Base-by-base conservation (phyloP, 2,329 filamentous ascomycete species). In the Magnaporthiopsis incrustans region DNA sequence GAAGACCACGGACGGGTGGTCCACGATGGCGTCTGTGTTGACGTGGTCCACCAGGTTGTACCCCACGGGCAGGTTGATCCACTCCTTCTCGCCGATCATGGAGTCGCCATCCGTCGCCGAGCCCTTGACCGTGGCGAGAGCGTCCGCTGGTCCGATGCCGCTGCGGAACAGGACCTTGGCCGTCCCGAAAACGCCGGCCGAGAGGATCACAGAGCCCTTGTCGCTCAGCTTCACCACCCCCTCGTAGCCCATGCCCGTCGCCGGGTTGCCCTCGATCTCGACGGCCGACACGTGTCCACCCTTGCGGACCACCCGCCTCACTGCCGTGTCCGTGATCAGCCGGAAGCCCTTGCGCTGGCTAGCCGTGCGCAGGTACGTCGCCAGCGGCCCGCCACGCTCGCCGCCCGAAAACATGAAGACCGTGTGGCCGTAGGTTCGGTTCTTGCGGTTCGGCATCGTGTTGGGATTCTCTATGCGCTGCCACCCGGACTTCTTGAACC, bases 141-240 rank as follows among this genome's bases (percentile, higher is more conserved):
- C 77, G 77, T 85, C 80, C 76, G 76, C 73, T 27, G 86, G 87
- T 5, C 88, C 89, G 67, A 89, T 91, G 68, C 89, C 79, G 61
- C 85, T 88, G 70, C 87, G 81, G 74, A 90, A 79, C 2, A 91
- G 80, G 60, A 92, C 77, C 74, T 89, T 89, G 18, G 87, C 79
- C 2, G 86, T 86, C n/a, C 87, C 87, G 67, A 91, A 89, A 1
- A 88, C 78, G 60, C 89, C 89, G 1, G 87, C 84, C 25, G 89
- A 83, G 38, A 91, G 76, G 68, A 91, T 83, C 59, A 91, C 87
- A 62, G 86, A 83, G 15, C 89, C 89, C 22, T 81, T 83, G 56
- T 76, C 73, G 27, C 86, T 85, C 64, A 90, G 75, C 8, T 85
- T 85, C 67, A 90, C 79, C 14, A 81, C 82, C 8, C 87, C 85